These are phyloP conservation scores for Aspergillus sclerotioniger DNA, from an alignment of 495 filamentous ascomycete genomes.

Conservation along the genomic window DNA sequence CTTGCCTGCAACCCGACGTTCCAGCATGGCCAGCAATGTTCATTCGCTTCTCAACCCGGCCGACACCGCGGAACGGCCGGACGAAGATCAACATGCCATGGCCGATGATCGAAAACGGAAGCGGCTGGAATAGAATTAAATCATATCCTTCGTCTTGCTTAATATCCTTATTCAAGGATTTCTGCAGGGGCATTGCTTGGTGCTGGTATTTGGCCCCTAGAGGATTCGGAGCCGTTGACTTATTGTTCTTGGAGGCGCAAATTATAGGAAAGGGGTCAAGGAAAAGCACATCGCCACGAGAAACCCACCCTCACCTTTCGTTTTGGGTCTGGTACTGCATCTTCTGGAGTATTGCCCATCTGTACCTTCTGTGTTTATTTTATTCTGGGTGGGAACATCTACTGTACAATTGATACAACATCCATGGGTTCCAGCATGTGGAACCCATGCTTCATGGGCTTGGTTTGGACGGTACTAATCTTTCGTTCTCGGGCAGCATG, in stretches of 20 bases:
- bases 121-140: slow-evolving; percentile 54
- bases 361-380: slow-evolving; percentile 16
- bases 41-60: slow-evolving; percentile 81
- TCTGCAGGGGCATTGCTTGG: background rate
- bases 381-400: slow-evolving; percentile 21
- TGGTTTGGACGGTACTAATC: background rate
- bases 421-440: background rate
- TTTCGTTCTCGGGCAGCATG: background rate
- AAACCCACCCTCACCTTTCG: background rate
- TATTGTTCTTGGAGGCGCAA: background rate
- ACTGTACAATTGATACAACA: slow-evolving; percentile 16
- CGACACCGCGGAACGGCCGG: slow-evolving; percentile 70
- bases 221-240: background rate
- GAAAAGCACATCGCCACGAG: background rate
- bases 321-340: slow-evolving; percentile 9
- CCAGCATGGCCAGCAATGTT: slow-evolving; percentile 74
- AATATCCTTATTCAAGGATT: background rate
- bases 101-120: slow-evolving; percentile 78
- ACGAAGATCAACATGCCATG: slow-evolving; percentile 60
- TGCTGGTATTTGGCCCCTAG: background rate
- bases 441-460: background rate
- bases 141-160: background rate
- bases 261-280: background rate
- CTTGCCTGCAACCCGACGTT: slow-evolving; percentile 64
- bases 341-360: slow-evolving; percentile 1